Percentiles rank a stretch among this genome's conserved stretches.
Evolutionary conservation across 108 stramenopile genomes (phyloP).

Genomic region (Stephanodiscus minutulus): DNA sequence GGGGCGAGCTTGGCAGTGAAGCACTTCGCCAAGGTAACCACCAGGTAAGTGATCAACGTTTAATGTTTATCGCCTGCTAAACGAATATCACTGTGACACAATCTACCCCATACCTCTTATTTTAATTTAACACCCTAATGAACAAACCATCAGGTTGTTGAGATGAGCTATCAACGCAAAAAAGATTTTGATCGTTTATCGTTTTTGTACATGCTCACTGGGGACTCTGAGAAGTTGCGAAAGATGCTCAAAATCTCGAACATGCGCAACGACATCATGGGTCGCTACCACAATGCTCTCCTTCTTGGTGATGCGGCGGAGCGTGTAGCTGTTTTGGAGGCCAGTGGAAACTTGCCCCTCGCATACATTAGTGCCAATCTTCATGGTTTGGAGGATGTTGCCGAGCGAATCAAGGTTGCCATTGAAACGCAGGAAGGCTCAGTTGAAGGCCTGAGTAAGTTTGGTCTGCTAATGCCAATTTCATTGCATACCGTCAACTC

Average conservation of each 20-base stretch:
- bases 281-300: slow-evolving; percentile 96
- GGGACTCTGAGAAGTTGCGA: slow-evolving; percentile 92
- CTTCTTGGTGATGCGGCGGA: slow-evolving; percentile 95
- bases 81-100: neutral
- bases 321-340: slow-evolving; percentile 92
- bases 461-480: neutral
- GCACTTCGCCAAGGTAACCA: slow-evolving; percentile 97
- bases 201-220: slow-evolving; percentile 96
- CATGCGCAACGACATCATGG: slow-evolving; percentile 95
- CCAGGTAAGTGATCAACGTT: slow-evolving; percentile 45
- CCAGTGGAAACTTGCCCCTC: slow-evolving; percentile 91
- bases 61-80: neutral
- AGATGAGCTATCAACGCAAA: slow-evolving; percentile 98
- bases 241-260: slow-evolving; percentile 98
- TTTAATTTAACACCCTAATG: neutral
- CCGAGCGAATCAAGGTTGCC: slow-evolving; percentile 87
- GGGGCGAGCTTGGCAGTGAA: slow-evolving; percentile 94
- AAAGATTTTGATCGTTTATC: slow-evolving; percentile 97
- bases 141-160: slow-evolving; percentile 69
- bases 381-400: slow-evolving; percentile 93
- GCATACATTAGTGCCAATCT: slow-evolving; percentile 92
- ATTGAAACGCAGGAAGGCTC: slow-evolving; percentile 88
- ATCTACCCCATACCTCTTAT: neutral
- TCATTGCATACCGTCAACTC: neutral
- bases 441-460: slow-evolving; percentile 65